Conservation (phyloP, 2,329 filamentous ascomycete species). For the Alternaria viburni region DNA sequence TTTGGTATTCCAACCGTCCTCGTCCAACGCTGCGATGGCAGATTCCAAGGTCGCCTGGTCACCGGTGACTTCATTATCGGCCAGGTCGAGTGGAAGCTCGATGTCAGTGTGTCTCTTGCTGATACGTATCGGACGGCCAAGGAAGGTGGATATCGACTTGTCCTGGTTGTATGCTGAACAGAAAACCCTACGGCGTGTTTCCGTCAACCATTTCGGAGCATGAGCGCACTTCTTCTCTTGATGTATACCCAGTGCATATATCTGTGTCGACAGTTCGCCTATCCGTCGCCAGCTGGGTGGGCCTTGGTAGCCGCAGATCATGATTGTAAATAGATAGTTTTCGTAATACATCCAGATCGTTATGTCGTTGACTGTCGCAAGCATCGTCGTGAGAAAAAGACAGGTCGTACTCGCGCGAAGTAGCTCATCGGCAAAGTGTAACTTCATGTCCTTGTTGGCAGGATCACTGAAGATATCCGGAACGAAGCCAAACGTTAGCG, state of each 20-base stretch:
- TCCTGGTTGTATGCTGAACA: constrained; percentile 40
- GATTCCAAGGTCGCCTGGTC: constrained; percentile 19
- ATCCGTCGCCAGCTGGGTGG: constrained; percentile 44
- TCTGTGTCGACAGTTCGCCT: constrained; percentile 37
- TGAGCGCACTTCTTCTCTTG: constrained; percentile 33
- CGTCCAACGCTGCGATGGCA: constrained; percentile 31
- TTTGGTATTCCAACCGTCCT: constrained; percentile 50
- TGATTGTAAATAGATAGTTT: constrained; percentile 45
- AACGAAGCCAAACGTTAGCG: constrained; percentile 33
- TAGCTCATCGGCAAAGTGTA: constrained; percentile 38
- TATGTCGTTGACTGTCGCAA: constrained; percentile 50
- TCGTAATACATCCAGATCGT: constrained; percentile 44
- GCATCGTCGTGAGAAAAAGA: constrained; percentile 46
- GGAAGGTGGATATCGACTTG: constrained; percentile 44
- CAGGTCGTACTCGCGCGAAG: constrained; percentile 46
- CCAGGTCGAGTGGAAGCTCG: constrained; percentile 38
- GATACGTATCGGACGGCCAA: constrained; percentile 41
- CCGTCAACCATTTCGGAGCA: constrained; percentile 36
- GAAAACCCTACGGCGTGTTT: constrained; percentile 38
- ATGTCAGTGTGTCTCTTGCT: constrained; percentile 40
- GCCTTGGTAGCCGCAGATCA: constrained; percentile 44
- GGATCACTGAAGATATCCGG: constrained; percentile 28
- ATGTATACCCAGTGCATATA: constrained; percentile 43
- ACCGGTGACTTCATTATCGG: constrained; percentile 34
- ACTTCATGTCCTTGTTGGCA: constrained; percentile 20